Evolutionary conservation across 1,284 basidiomycete genomes (phyloP).

Genomic region (Porogramme epimiltina): DNA sequence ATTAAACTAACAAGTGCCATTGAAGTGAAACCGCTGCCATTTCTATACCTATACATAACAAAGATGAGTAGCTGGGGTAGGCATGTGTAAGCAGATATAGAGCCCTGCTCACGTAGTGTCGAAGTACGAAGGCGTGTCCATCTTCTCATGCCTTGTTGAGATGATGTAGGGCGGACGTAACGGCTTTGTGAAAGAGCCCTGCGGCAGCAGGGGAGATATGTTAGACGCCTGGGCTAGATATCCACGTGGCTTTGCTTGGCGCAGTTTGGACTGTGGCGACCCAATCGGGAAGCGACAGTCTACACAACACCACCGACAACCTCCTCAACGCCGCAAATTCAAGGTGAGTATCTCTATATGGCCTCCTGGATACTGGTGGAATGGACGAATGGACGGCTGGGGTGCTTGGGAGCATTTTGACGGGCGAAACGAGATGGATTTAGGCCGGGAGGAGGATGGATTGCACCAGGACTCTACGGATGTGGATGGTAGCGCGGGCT

Average conservation of each 20-base stretch:
- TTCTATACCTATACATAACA: no score
- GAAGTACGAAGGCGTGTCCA: no score
- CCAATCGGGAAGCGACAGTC: slow-evolving; percentile 8
- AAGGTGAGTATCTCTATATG: slow-evolving; percentile 20
- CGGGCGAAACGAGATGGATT: slow-evolving; percentile 2
- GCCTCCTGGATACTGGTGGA: background rate
- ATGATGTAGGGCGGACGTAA: no score
- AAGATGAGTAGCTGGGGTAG: no score
- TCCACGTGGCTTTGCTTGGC: slow-evolving; percentile 14
- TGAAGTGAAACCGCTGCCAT: no score
- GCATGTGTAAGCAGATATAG: no score
- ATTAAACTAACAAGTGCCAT: no score
- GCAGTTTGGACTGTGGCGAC: slow-evolving; percentile 17
- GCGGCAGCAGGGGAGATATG: no score
- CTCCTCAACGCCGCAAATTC: slow-evolving; percentile 21
- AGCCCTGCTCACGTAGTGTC: no score
- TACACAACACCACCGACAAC: slow-evolving; percentile 18
- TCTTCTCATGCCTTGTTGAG: no score
- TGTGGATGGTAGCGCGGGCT: slow-evolving; percentile 2
- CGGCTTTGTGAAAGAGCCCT: no score
- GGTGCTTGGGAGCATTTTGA: slow-evolving; percentile 4
- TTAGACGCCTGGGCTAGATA: no score
- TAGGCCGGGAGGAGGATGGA: slow-evolving; percentile 10
- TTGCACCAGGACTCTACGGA: slow-evolving; percentile 10
- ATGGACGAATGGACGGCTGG: background rate